Evolutionary conservation across 1,139 yeast species (phyloP).

Genomic region (Hyphopichia wangnamkhiaoensis): DNA sequence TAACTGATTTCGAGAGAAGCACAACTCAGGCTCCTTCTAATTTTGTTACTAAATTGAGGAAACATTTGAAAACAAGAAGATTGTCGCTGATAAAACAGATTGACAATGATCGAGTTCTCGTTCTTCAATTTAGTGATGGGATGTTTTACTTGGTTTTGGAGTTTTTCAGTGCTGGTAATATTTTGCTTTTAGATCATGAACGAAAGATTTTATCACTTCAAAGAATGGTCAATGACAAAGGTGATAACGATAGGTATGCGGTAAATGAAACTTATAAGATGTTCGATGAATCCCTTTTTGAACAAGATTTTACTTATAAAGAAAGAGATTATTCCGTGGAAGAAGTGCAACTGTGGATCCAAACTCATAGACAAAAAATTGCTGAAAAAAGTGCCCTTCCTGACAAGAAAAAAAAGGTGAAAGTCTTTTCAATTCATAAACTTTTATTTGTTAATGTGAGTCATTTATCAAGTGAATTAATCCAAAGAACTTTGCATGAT

Average conservation of each 20-base stretch:
- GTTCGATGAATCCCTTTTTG: constrained; percentile 55
- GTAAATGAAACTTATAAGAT: constrained; percentile 70
- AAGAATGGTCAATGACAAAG: constrained; percentile 75
- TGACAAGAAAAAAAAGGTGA: constrained; percentile 30
- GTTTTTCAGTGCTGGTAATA: constrained; percentile 93
- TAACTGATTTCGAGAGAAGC: constrained; percentile 79
- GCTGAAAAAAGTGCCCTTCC: constrained; percentile 9
- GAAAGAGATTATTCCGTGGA: constrained; percentile 28
- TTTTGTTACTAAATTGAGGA: constrained; percentile 82
- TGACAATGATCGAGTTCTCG: constrained; percentile 76
- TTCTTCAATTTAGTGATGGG: constrained; percentile 81
- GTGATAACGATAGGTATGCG: constrained; percentile 59
- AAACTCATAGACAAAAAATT: constrained; percentile 33
- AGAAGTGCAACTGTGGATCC: constrained; percentile 52
- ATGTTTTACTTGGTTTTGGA: constrained; percentile 77
- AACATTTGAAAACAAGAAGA: constrained; percentile 80
- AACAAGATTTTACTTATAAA: constrained; percentile 19
- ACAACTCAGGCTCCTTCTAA: constrained; percentile 81
- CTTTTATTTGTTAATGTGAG: constrained; percentile 68
- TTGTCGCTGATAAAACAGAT: constrained; percentile 73
- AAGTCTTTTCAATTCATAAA: constrained; percentile 67
- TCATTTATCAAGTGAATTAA: constrained; percentile 75
- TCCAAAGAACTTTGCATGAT: constrained; percentile 55
- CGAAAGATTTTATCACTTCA: constrained; percentile 70
- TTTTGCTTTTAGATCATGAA: constrained; percentile 71